Conservation (phyloP, 805 yeast species). For the Starmerella bacillaris region DNA sequence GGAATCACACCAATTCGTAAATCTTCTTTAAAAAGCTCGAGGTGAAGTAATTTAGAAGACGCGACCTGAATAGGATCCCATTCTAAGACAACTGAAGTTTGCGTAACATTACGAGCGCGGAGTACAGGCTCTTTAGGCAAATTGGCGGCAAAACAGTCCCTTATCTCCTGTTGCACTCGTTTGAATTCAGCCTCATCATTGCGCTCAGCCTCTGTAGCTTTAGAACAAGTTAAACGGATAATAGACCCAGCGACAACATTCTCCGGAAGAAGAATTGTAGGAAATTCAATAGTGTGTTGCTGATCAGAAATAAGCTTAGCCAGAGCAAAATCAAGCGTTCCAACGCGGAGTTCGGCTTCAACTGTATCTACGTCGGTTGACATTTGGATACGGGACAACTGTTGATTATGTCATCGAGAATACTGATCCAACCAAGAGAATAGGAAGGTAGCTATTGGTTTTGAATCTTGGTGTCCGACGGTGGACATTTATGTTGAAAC, state of each 20-base stretch:
- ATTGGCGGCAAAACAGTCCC: slow-evolving; percentile 50
- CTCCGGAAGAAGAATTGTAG: slow-evolving; percentile 80
- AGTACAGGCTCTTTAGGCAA: slow-evolving; percentile 58
- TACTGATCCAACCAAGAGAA: slow-evolving; percentile 1
- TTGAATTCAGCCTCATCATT: slow-evolving; percentile 43
- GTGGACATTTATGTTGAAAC: too few relatives aligned
- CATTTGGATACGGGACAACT: not conserved
- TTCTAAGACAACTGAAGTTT: slow-evolving; percentile 82
- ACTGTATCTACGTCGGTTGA: slow-evolving; percentile 28
- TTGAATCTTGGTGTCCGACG: too few relatives aligned
- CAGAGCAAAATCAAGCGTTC: slow-evolving; percentile 85
- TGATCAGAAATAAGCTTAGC: slow-evolving; percentile 79
- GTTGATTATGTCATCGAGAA: slow-evolving; percentile 1
- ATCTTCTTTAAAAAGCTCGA: slow-evolving; percentile 56
- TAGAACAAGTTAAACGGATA: slow-evolving; percentile 66
- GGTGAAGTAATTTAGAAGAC: slow-evolving; percentile 56
- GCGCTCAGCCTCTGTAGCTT: slow-evolving; percentile 48
- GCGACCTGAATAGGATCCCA: slow-evolving; percentile 84
- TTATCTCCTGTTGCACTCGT: slow-evolving; percentile 52
- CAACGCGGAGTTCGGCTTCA: slow-evolving; percentile 84
- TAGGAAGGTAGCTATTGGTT: not conserved
- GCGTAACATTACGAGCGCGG: slow-evolving; percentile 62
- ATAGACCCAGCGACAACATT: slow-evolving; percentile 86
- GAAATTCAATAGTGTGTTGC: slow-evolving; percentile 89
- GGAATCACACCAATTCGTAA: slow-evolving; percentile 64